Conservation (phyloP, 2,329 filamentous ascomycete genomes). For the Capronia epimyces region DNA sequence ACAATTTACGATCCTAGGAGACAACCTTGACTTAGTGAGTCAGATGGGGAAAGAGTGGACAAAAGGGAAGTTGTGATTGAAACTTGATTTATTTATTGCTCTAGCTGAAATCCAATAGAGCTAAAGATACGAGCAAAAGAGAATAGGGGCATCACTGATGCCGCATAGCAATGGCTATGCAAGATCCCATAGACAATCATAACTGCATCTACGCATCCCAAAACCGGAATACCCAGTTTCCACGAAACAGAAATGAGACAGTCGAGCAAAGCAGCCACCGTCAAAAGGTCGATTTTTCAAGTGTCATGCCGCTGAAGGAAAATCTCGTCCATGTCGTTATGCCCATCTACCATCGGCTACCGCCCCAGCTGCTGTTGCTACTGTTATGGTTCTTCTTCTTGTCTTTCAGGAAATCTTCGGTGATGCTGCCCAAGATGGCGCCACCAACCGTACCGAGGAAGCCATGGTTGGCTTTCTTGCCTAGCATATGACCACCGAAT, state of each 20-base stretch:
- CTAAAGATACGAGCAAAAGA: background rate
- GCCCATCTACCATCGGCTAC: constrained; percentile 18
- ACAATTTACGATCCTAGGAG: too few species aligned
- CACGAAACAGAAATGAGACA: background rate
- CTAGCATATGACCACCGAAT: constrained; percentile 52
- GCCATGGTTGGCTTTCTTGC: constrained; percentile 53
- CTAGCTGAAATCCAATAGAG: too few species aligned
- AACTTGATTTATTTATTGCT: too few species aligned
- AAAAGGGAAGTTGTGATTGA: too few species aligned
- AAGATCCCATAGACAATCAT: background rate
- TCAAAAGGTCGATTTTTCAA: background rate
- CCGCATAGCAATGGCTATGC: constrained; percentile 1
- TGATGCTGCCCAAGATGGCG: constrained; percentile 37
- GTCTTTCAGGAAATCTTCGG: constrained; percentile 51
- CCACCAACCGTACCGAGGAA: constrained; percentile 49
- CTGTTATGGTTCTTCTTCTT: constrained; percentile 35
- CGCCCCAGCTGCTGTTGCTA: constrained; percentile 26
- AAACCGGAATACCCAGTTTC: background rate
- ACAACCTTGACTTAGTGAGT: too few species aligned
- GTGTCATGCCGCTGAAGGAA: background rate
- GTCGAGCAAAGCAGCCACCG: background rate
- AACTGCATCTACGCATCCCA: background rate
- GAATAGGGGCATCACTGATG: background rate
- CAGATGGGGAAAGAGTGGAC: too few species aligned
- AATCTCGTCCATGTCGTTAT: background rate